Base-by-base conservation (phyloP, 2,329 filamentous ascomycete genomes). In the Blastomyces silverae region DNA sequence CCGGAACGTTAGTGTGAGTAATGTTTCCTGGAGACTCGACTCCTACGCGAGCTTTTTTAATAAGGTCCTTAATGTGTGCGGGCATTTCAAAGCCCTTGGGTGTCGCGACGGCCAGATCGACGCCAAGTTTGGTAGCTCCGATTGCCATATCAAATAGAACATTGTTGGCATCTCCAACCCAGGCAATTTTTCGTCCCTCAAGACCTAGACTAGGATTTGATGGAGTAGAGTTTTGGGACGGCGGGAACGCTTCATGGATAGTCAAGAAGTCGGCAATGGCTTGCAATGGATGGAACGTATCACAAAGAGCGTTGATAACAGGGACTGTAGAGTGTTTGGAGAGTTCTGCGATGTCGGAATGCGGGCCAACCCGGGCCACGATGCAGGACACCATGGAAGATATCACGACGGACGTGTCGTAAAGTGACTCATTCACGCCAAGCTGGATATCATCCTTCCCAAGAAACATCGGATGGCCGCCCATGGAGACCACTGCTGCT, bases 101-200 rank as follows among this genome's bases (percentile, higher is more conserved):
- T 0, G 93, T 92, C 15, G 94, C 94, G 48, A 97, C 91, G 1
- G 90, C 81, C 67, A 99, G 84, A 71, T 96, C 84, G 34, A 96
- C 86, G 57, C 94, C 94, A 71, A 93, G 84, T 80, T 97, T 97
- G 71, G 89, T 81, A 65, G 90, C 92, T 52, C 85, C 92, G 70
- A 94, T 93, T 60, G 92, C 92, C 63, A 97, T 83, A 74, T 99
- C 93, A 73, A 92, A 97, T 31, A 97, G 85, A 37, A 99, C 93
- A 71, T 99, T 99, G 80, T 97, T 99, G 13, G 92, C 91, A 75
- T 99, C 93, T 63, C 93, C 93, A 57, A 99, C 83, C 94, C 94
- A 99, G 20, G 94, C 93, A 67, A 97, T 85, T 79, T 96, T 97
- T 72, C 96, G 78, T 0, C 91, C 91, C 70, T 90, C 85, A 4